These are phyloP conservation scores for Thraustochytrium sp. DNA, from an alignment of 352 stramenopile species.

Conservation along the genomic window DNA sequence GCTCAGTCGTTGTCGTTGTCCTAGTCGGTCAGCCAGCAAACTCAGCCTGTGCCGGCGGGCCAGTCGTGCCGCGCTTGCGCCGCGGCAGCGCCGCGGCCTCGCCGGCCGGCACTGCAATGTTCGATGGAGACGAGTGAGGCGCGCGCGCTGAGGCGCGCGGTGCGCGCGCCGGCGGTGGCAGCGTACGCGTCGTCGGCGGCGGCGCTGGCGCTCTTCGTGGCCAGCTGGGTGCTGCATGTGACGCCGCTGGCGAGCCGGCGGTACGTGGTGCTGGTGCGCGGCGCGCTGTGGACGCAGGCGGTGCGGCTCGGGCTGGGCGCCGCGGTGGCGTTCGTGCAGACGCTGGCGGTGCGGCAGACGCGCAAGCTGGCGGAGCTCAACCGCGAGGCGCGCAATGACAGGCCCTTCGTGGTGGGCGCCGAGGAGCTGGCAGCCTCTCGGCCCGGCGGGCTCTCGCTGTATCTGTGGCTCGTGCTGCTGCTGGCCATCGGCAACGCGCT, in stretches of 20 bases:
- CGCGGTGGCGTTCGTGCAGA: background rate
- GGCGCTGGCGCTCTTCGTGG: background rate
- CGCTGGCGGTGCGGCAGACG: background rate
- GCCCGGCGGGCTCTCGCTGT: background rate
- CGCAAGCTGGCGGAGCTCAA: background rate
- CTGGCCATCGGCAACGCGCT: background rate
- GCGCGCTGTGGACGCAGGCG: background rate
- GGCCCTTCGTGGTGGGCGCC: background rate
- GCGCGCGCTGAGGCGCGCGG: background rate
- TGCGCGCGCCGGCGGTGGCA: background rate
- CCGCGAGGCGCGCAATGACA: background rate
- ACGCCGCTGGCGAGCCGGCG: background rate
- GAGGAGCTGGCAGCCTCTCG: background rate
- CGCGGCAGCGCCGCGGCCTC: too few relatives aligned
- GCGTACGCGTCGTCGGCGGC: background rate
- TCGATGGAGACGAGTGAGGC: too few relatives aligned
- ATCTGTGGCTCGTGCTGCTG: background rate
- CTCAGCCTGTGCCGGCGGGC: too few relatives aligned
- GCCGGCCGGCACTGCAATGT: too few relatives aligned
- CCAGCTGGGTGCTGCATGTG: background rate
- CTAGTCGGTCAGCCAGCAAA: too few relatives aligned
- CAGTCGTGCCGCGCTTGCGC: too few relatives aligned
- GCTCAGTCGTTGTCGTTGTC: too few relatives aligned
- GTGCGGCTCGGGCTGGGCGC: background rate
- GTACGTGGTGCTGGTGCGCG: background rate